These are phyloP conservation scores for Jimgerdemannia flammicorona DNA, from an alignment of 192 early-diverging fungal genomes.

Conservation along the genomic window DNA sequence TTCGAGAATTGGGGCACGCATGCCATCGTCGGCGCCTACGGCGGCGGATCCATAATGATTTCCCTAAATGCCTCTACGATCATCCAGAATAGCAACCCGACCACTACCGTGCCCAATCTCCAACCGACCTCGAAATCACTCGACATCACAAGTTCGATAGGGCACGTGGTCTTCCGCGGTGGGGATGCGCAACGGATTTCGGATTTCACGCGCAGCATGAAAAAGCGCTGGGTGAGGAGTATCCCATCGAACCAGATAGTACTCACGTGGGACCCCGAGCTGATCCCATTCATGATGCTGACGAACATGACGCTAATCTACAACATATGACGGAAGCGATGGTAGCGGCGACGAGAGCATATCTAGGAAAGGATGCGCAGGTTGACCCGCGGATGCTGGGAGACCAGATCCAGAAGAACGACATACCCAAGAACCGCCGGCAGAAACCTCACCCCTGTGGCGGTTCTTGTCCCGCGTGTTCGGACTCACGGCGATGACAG, in stretches of 20 bases:
- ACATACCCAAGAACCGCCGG: background rate
- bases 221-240: background rate
- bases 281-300: background rate
- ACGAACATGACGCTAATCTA: background rate
- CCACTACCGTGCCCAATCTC: too few relatives aligned
- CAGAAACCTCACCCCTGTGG: background rate
- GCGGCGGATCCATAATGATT: background rate
- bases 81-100: background rate
- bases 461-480: too few relatives aligned
- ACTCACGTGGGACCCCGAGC: background rate
- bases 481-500: too few relatives aligned
- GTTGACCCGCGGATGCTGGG: background rate
- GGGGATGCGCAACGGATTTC: too few relatives aligned
- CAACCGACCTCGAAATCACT: background rate
- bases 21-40: background rate
- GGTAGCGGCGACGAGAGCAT: background rate
- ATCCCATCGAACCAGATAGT: background rate
- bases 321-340: background rate
- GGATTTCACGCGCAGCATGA: too few relatives aligned
- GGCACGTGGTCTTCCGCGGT: too few relatives aligned
- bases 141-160: background rate
- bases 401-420: background rate
- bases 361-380: background rate
- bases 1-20: background rate
- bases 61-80: background rate